Base-by-base conservation (phyloP, 2,329 filamentous ascomycete genomes). In the Hawksworthiomyces lignivorus region DNA sequence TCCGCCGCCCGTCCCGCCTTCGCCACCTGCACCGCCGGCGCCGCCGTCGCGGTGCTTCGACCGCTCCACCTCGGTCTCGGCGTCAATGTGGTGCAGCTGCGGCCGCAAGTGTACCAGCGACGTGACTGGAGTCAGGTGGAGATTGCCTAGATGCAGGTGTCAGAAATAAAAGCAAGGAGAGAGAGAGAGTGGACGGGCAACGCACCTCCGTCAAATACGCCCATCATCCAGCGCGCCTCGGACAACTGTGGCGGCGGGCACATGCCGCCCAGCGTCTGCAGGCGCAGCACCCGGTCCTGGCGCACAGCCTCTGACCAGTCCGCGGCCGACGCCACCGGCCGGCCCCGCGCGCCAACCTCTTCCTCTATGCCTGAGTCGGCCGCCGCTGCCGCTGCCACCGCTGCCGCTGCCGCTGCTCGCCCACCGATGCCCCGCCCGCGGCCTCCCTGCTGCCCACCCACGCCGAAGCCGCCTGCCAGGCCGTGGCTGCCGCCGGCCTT, bases 11-110 rank as follows among this genome's bases (percentile, higher is more conserved):
- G 61, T 53, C n/a, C 58, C 50, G 41, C 61, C 55, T 58, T 65
- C 55, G 27, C 64, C 62, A 36, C 62, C 61, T 11, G 60, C 56
- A 12, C 62, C 57, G n/a, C 54, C 52, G 22, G 33, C 19, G 2
- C 33, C 28, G 1, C 28, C 36, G 20, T 48, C 48, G 12, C 49
- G 47, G 46, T 50, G 48, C 36, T 49, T 51, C 30, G 39, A 31
- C 32, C 75, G 75, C 27, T 84, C 78, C 43, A 86, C 73, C 54
- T 96, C 87, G 35, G 82, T 72, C 34, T 80, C 65, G 4, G 92
- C 90, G 63, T 97, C 92, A 52, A 97, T 73, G 64, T 97, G 88
- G 63, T 95, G 87, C 47, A 94, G 84, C 56, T 96, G 87, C 0
- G 92, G 88, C 4, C 89, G 84, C 56, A 98, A 79, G 58, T 94